Evolutionary conservation across 208 protist species (phyloP).

Genomic region (Leishmania lainsoni): DNA sequence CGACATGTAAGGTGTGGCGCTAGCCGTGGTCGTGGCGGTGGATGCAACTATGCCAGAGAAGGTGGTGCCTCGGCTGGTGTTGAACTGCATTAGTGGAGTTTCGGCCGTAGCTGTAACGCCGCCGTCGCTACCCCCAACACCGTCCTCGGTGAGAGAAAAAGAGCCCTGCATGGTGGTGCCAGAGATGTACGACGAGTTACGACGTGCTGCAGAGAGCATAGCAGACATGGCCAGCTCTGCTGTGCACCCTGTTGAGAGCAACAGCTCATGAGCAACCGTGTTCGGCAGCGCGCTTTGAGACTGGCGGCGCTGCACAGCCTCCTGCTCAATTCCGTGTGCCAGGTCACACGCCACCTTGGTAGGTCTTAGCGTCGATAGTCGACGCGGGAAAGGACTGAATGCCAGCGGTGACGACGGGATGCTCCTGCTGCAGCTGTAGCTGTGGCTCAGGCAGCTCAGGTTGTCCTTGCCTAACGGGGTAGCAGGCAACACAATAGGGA

Average conservation of each 20-base stretch:
- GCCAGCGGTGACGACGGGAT: not conserved
- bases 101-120: slow-evolving; percentile 2
- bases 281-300: not conserved
- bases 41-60: not conserved
- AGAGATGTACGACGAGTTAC: not conserved
- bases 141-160: not conserved
- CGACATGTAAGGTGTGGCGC: not conserved
- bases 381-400: not conserved
- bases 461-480: not conserved
- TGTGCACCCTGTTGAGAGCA: not conserved
- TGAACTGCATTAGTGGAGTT: not conserved
- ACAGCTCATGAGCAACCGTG: not conserved
- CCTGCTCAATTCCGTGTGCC: not conserved
- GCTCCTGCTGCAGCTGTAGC: not conserved
- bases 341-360: not conserved
- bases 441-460: not conserved
- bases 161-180: not conserved
- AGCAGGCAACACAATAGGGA: not conserved
- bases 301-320: not conserved
- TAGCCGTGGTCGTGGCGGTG: not conserved
- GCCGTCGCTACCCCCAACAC: slow-evolving; percentile 1
- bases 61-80: not conserved
- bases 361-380: not conserved
- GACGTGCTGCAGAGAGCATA: not conserved
- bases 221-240: not conserved